A percentile compares a stretch with the other conserved stretches of the same genome.
These are phyloP conservation scores for Ambrosia artemisiifolia DNA, from an alignment of 129 eudicot species.

Conservation along the genomic window DNA sequence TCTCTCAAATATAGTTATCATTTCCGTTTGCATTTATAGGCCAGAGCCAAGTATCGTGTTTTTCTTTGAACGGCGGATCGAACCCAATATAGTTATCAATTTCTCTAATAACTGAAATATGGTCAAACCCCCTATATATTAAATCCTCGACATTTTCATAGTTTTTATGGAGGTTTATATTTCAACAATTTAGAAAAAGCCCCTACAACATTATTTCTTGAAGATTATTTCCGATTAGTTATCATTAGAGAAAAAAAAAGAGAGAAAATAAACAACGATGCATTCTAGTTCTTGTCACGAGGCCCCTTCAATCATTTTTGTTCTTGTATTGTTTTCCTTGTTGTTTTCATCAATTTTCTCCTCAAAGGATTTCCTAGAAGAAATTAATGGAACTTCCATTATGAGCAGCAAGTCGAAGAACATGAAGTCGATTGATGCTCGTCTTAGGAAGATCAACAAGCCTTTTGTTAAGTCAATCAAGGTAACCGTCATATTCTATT, in stretches of 20 bases:
- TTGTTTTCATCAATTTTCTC: conserved; percentile 36
- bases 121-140: too few species aligned
- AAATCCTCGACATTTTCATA: too few species aligned
- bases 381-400: conserved; percentile 15
- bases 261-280: neutral
- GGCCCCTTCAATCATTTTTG: conserved; percentile 36
- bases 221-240: too few species aligned
- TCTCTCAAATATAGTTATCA: neutral
- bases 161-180: too few species aligned
- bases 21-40: neutral
- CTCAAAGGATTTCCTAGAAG: neutral
- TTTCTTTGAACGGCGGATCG: too few species aligned
- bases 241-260: neutral
- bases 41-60: too few species aligned
- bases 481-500: conserved; percentile 25
- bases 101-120: too few species aligned
- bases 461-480: conserved; percentile 65
- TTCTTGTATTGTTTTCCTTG: conserved; percentile 40
- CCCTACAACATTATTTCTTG: too few species aligned
- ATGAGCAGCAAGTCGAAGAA: conserved; percentile 32
- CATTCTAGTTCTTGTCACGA: neutral
- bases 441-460: conserved; percentile 62
- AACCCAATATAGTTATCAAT: too few species aligned
- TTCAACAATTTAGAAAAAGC: too few species aligned
- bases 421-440: conserved; percentile 48